Percentiles rank a stretch among this genome's conserved stretches.
These are phyloP conservation scores for Solanum arcanum DNA, from an alignment of 257 asterid genomes.

Conservation along the genomic window DNA sequence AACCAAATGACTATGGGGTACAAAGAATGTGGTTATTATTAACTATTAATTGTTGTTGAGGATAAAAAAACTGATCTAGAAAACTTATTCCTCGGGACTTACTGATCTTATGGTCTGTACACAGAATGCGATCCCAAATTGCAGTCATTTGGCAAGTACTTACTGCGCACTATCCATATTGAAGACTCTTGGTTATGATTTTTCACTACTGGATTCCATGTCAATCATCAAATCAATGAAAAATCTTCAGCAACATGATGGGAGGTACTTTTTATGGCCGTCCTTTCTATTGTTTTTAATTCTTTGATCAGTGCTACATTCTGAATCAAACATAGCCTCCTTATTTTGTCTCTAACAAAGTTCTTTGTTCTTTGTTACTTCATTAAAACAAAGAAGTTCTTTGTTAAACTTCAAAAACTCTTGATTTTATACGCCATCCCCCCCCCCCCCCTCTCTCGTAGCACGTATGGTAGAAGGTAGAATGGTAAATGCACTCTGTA, in stretches of 20 bases:
- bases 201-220: slow-evolving; percentile 46
- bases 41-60: neutral
- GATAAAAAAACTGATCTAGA: neutral
- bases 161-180: slow-evolving; percentile 79
- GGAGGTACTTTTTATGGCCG: slow-evolving; percentile 40
- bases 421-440: neutral
- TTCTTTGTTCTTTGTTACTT: neutral
- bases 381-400: neutral
- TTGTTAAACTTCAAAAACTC: neutral
- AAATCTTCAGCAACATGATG: slow-evolving; percentile 83
- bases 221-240: slow-evolving; percentile 65
- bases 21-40: slow-evolving; percentile 9
- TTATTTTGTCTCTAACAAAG: neutral
- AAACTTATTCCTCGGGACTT: neutral
- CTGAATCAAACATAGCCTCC: neutral
- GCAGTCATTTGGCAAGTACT: slow-evolving; percentile 95
- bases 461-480: neutral
- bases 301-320: neutral
- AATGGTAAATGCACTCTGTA: neutral
- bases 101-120: neutral
- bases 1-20: slow-evolving; percentile 39
- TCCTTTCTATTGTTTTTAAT: neutral
- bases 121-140: slow-evolving; percentile 53
- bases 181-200: slow-evolving; percentile 73
- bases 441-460: neutral